Evolutionary conservation across 1,284 basidiomycete species (phyloP).

Genomic region (Ganoderma lucidum): DNA sequence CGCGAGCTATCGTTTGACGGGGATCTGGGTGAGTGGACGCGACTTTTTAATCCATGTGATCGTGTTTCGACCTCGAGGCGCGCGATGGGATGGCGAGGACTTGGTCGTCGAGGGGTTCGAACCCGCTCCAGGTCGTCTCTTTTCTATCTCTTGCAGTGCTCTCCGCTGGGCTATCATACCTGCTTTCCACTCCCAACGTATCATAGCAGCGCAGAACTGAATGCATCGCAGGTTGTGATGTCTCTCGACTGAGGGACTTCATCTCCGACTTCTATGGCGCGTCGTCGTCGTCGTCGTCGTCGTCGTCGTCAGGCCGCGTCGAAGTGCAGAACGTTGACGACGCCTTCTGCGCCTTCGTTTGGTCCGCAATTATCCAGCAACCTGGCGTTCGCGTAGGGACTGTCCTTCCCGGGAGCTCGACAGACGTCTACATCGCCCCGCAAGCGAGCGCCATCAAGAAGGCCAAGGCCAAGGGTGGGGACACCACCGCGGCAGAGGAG

Average conservation of each 20-base stretch:
- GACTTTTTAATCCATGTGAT: slow-evolving; percentile 28
- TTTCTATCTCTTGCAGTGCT: slow-evolving; percentile 4
- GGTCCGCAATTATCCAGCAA: slow-evolving; percentile 78
- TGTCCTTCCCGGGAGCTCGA: slow-evolving; percentile 60
- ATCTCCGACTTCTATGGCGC: slow-evolving; percentile 65
- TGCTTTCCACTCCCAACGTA: not conserved
- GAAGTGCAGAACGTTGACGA: slow-evolving; percentile 72
- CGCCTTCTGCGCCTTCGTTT: slow-evolving; percentile 80
- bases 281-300: slow-evolving; percentile 5
- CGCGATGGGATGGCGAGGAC: slow-evolving; percentile 17
- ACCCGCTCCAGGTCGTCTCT: slow-evolving; percentile 31
- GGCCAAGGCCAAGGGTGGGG: slow-evolving; percentile 62
- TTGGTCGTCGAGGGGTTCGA: slow-evolving; percentile 45
- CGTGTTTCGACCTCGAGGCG: slow-evolving; percentile 18
- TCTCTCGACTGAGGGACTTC: slow-evolving; percentile 73
- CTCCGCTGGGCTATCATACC: not conserved
- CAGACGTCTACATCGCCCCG: slow-evolving; percentile 79
- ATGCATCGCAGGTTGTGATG: slow-evolving; percentile 65
- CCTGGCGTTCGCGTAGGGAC: slow-evolving; percentile 76
- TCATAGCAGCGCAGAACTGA: slow-evolving; percentile 18
- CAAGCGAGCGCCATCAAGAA: slow-evolving; percentile 71
- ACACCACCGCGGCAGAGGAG: slow-evolving; percentile 45
- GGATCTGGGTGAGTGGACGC: slow-evolving; percentile 68
- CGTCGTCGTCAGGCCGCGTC: slow-evolving; percentile 33
- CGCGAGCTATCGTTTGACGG: slow-evolving; percentile 85